Evolutionary conservation across 2,329 filamentous ascomycete genomes (phyloP), one percentile per base, ranked within the genome.

Genomic region (Pseudocercospora pini-densiflorae): DNA sequence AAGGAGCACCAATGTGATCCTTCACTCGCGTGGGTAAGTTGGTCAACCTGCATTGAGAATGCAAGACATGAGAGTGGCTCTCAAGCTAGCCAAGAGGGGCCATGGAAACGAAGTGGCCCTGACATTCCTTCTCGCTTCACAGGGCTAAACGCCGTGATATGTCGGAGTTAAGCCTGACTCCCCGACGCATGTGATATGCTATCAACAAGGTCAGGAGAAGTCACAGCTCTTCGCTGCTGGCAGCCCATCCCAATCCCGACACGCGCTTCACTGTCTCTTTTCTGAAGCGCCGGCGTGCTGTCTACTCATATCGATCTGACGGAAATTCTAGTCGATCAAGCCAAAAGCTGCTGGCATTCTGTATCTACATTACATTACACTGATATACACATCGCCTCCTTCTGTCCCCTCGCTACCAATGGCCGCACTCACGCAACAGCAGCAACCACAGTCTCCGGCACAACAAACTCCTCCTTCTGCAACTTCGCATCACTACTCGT

Each of bases 381-480:
- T 8, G 8, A 43, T 16, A 43, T 43, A 40, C 31, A 33, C 5
- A 33, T 36, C 10, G 29, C 29, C 10, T 31, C 29, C 7, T 31
- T 8, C 29, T 9, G n/a, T 31, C 10, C 29, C 29, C 29, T 6
- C 29, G 29, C 7, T 31, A 1, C 29, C 29, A 5, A 31, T 31
- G 29, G 1, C 29, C 7, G 7, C n/a, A 43, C 65, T 45, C 64
- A 71, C 9, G 61, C 60, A 21, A 70, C 65, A 66, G 57, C 65
- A 36, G 64, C 70, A 19, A 63, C 57, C 24, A 47, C 45, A 23
- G 43, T 65, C 69, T 70, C 70, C 33, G 54, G 29, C 16, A 74
- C 72, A 29, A 24, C 45, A 55, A 73, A 73, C 3, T 64, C 47
- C 6, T 47, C 23, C 61, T 67, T 27, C 65, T 72, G 71, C 66